Base-by-base conservation (phyloP, 78 protist genomes). In the slime mould (Dictyostelium discoideum) region DNA sequence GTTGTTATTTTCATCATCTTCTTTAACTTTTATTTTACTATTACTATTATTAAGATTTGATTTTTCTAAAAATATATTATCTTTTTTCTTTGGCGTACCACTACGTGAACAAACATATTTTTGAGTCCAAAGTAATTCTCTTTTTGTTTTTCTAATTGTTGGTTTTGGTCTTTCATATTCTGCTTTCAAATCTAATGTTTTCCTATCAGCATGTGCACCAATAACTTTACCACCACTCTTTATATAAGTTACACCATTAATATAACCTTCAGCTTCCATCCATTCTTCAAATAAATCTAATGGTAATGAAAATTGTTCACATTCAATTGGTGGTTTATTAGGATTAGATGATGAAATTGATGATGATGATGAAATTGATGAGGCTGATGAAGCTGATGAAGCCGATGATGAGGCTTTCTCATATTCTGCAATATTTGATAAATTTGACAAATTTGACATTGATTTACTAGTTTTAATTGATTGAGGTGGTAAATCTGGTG, bases 131-230 rank as follows among this genome's bases (percentile, higher is more conserved):
- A 90, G 76, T 7, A 90, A n/a, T 37, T 82, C 88, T 60, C 95
- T 82, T 50, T 90, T 90, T 44, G 87, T 90, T 77, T 82, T 90
- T 13, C 88, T 72, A 39, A n/a, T 20, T 11, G 73, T 84, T 50
- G 72, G 37, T 63, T 84, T 57, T 29, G 87, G 87, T n/a, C 57
- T 67, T 46, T 90, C 88, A 42, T 82, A 82, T 32, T 90, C 88
- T 2, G 84, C 74, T 69, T 90, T 90, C 22, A 90, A 81, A 37
- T 67, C 85, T 6, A 90, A 80, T 32, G 95, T 90, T 78, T 90
- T 90, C 20, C 95, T 24, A 46, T 90, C 95, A 13, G 95, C 95
- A 42, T 90, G 95, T n/a, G 95, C 95, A 54, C 95, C 95, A 37
- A 90, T 82, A 16, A 90, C 95, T 77, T 90, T 90, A 26, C 95